Evolutionary conservation across 257 asterid genomes (phyloP).

Genomic region (Solanum sitiens): DNA sequence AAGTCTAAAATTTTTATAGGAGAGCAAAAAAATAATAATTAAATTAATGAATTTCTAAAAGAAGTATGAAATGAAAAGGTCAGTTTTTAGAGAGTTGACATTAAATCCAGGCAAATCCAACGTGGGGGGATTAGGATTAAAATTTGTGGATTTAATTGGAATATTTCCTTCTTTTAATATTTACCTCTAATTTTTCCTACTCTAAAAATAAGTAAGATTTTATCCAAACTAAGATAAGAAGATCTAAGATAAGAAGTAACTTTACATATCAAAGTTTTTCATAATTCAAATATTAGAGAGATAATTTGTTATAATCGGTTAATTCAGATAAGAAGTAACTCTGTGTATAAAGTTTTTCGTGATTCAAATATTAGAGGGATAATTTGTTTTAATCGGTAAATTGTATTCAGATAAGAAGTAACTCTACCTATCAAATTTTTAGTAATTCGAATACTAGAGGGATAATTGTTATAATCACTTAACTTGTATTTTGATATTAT

Average conservation of each 20-base stretch:
- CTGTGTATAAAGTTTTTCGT: too few species aligned
- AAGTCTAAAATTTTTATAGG: not conserved
- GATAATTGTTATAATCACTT: not conserved
- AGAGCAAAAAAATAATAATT: not conserved
- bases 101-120: not conserved
- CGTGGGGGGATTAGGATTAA: not conserved
- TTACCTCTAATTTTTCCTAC: not conserved
- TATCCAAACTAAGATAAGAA: not conserved
- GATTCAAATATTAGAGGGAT: too few species aligned
- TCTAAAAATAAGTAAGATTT: not conserved
- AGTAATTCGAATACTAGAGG: not conserved
- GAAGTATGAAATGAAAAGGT: not conserved
- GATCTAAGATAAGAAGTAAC: not conserved
- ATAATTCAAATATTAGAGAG: not conserved
- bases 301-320: not conserved
- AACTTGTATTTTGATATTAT: too few species aligned
- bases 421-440: not conserved
- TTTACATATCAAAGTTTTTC: not conserved
- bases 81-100: not conserved
- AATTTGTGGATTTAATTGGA: not conserved
- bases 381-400: too few species aligned
- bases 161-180: not conserved
- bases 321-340: too few species aligned
- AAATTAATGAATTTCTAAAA: not conserved
- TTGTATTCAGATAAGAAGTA: too few species aligned